Percentiles rank a stretch among this genome's conserved stretches.
Evolutionary conservation across 139 green algal genomes (phyloP).

Genomic region (Tetraselmis chui): DNA sequence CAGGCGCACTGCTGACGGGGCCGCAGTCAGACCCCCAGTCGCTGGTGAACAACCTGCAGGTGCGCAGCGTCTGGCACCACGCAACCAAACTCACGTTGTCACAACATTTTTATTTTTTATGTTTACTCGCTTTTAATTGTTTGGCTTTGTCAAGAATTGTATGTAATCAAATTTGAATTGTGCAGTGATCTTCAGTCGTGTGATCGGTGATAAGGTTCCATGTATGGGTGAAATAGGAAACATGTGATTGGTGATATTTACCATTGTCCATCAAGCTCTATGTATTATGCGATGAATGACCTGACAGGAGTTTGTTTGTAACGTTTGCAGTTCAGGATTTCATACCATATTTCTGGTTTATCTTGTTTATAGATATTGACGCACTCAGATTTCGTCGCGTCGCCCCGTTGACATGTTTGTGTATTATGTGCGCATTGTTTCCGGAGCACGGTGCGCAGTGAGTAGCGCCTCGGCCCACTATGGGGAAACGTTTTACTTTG

Average conservation of each 20-base stretch:
- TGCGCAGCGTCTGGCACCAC: background rate
- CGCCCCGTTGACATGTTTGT: too few species aligned
- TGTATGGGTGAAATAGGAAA: background rate
- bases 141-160: background rate
- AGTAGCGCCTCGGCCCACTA: too few species aligned
- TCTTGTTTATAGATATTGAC: background rate
- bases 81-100: too few species aligned
- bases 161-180: background rate
- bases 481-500: too few species aligned
- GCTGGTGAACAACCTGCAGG: constrained; percentile 10
- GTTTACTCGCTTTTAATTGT: background rate
- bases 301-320: too few species aligned
- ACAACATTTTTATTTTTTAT: too few species aligned
- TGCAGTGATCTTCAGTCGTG: background rate
- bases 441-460: too few species aligned
- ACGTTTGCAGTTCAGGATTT: too few species aligned
- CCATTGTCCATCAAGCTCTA: background rate
- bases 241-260: background rate
- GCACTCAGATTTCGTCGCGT: too few species aligned
- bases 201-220: background rate
- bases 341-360: background rate
- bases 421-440: background rate
- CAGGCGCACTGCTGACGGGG: constrained; percentile 31
- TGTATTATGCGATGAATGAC: too few species aligned
- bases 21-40: constrained; percentile 9